Conservation (phyloP, 163 green algal species). For the Chloromonas sp. region DNA sequence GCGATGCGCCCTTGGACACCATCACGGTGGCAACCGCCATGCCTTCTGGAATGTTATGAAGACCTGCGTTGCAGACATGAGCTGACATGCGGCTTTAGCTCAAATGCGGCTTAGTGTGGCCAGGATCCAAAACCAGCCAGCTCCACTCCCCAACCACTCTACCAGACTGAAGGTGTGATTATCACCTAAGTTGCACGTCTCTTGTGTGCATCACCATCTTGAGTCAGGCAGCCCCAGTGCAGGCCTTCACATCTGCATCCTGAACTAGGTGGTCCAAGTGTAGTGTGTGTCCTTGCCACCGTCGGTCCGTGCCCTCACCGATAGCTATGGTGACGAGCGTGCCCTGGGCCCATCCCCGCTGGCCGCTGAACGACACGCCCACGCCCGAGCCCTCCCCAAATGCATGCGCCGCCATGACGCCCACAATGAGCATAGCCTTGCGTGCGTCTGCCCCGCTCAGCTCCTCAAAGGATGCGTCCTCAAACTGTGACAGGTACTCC, state of each 20-base stretch:
- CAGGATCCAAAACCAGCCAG: no score
- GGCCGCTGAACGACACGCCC: constrained; percentile 88
- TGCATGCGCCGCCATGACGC: constrained; percentile 94
- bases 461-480: constrained; percentile 77
- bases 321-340: constrained; percentile 66
- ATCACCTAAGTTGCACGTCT: no score
- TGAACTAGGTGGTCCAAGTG: no score
- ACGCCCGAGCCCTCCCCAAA: constrained; percentile 93
- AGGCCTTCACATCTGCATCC: no score
- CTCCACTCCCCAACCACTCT: no score
- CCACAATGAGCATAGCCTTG: constrained; percentile 84
- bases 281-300: no score
- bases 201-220: no score
- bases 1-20: constrained; percentile 48
- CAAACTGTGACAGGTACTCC: constrained; percentile 53
- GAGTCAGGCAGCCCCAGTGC: no score
- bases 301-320: background rate
- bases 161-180: no score
- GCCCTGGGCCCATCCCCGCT: constrained; percentile 67
- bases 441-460: constrained; percentile 71
- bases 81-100: constrained; percentile 62
- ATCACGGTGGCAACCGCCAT: constrained; percentile 92
- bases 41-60: constrained; percentile 94
- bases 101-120: no score
- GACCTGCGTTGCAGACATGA: constrained; percentile 24